Evolutionary conservation across 169 alveolate genomes (phyloP).

Genomic region (Perkinsus marinus): DNA sequence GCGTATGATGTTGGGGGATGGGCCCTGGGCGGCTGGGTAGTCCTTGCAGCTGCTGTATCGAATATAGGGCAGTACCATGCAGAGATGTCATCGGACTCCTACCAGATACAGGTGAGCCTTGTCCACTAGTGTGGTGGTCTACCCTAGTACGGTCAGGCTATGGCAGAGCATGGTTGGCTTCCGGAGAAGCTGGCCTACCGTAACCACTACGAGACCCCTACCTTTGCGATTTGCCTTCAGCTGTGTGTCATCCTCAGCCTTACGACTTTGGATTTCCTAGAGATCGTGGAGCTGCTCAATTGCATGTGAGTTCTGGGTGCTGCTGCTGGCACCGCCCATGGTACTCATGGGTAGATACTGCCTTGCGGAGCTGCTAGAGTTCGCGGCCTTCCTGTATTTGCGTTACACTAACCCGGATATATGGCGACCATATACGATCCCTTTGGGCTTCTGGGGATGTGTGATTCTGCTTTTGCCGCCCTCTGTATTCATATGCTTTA

Average conservation of each 20-base stretch:
- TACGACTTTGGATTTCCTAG: background rate
- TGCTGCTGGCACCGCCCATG: no score
- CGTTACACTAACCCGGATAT: background rate
- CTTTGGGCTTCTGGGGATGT: background rate
- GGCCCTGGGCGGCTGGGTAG: background rate
- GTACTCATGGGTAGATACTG: background rate
- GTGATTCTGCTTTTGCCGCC: background rate
- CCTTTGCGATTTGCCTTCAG: background rate
- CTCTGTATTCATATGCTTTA: background rate
- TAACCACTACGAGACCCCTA: background rate
- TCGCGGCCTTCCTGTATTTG: background rate
- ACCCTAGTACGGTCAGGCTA: background rate
- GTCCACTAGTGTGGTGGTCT: background rate
- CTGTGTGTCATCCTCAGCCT: background rate
- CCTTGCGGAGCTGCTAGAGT: background rate
- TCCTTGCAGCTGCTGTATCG: background rate
- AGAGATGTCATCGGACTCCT: background rate
- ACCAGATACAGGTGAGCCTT: background rate
- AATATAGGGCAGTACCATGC: background rate
- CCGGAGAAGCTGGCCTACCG: background rate
- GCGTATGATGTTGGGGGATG: background rate
- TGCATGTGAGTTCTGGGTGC: background rate
- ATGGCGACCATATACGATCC: background rate
- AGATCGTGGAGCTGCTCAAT: background rate
- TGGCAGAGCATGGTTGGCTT: background rate